phyloP scores from a whole-genome alignment of 305 asterid species.

The Euphrasia arctica region DNA sequence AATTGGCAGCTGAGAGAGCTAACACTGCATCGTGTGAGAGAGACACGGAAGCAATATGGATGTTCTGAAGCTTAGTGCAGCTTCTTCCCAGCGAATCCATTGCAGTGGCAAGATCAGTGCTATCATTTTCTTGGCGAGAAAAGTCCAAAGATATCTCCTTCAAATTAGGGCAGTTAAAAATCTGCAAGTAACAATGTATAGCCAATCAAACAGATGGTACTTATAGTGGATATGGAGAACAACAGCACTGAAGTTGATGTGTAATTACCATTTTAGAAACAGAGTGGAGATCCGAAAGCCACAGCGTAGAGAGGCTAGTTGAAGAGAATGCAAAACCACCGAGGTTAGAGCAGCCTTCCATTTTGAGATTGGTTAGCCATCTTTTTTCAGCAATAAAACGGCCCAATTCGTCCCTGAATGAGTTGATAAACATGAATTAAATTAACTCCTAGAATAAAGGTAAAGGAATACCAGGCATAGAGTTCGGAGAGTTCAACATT shows the following conservation, averaged over 20 bases:
- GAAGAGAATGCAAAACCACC: constrained; percentile 76
- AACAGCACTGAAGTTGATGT: not conserved
- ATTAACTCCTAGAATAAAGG: constrained; percentile 2
- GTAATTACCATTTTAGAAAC: constrained; percentile 73
- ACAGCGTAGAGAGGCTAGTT: constrained; percentile 58
- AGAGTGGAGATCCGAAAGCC: constrained; percentile 89
- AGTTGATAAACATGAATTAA: constrained; percentile 13
- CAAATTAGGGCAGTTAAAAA: constrained; percentile 79
- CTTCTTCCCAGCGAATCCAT: constrained; percentile 71
- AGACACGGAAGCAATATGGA: constrained; percentile 71
- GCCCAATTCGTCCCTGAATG: constrained; percentile 80
- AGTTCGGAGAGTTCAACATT: too few relatives aligned
- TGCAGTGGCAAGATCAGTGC: constrained; percentile 63
- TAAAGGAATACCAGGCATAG: not conserved
- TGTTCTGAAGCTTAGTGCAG: constrained; percentile 79
- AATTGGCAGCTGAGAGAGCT: constrained; percentile 77
- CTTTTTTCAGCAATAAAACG: constrained; percentile 79
- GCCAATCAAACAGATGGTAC: constrained; percentile 1
- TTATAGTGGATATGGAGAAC: constrained; percentile 4
- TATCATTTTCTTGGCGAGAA: constrained; percentile 75
- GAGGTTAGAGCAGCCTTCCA: constrained; percentile 90
- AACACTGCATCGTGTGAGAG: constrained; percentile 84
- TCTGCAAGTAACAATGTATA: constrained; percentile 38
- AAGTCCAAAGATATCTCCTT: constrained; percentile 82
- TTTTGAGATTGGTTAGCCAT: constrained; percentile 74